Evolutionary conservation across 257 asterid genomes (phyloP), one percentile per base, ranked within the genome.

Genomic region (Rubia yunnanensis): DNA sequence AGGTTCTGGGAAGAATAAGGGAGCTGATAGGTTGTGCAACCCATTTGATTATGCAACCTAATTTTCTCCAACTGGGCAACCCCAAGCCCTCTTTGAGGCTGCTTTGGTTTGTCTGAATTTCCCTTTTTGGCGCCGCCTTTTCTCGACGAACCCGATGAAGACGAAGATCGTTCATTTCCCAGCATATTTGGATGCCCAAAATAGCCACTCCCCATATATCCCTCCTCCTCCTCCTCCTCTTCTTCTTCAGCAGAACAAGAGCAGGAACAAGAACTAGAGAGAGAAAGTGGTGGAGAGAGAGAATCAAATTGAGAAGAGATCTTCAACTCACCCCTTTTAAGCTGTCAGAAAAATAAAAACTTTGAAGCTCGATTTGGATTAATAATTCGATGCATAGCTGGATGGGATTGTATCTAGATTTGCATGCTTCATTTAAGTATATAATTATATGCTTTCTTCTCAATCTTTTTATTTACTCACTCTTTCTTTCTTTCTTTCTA

Each of bases 11-110:
- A 52, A 65, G 81, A 26, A 60, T 80, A 26, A 73, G 87, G 86
- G 22, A 70, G 75, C 60, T 50, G 24, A 20, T 75, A 80, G 24
- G 36, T 66, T 28, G 52, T 4, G 27, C 83, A 71, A 6, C 94
- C 90, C 67, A 85, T 82, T 82, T 91, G 92, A 72, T 79, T 80
- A 52, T 88, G 89, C 71, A 91, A 70, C 80, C 98, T 88, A 75
- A 91, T 91, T 77, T 88, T 91, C 77, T 91, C 98, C 73, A 91
- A 84, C 76, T 91, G 96, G 5, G 98, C 96, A 78, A 88, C 96
- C 32, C 98, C 96, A 46, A 91, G 91, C 3, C 96, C 98, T 75
- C 96, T 82, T 50, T 88, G 98, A 3, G 98, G 98, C 62, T 88
- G 96, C 24, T 91, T 91, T 0, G 89, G 94, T 85, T 88, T 91